Evolutionary conservation across 495 filamentous ascomycete genomes (phyloP).

Genomic region (Aspergillus carlsbadensis): DNA sequence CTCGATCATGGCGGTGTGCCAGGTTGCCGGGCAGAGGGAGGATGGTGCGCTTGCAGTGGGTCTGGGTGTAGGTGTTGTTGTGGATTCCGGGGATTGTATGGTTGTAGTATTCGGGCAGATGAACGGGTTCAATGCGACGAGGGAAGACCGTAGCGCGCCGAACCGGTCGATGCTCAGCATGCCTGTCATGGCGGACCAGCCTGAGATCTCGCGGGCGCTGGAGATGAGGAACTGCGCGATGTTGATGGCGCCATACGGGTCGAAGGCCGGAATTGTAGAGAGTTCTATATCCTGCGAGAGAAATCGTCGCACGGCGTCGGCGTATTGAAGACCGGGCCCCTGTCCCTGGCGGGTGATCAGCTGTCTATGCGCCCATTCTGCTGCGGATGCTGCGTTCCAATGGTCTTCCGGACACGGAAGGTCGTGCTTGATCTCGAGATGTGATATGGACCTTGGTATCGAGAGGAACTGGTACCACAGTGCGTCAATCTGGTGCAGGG

Average conservation of each 20-base stretch:
- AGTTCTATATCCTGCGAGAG: constrained; percentile 26
- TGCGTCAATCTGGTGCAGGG: constrained; percentile 39
- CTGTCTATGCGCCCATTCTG: constrained; percentile 35
- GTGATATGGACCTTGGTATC: constrained; percentile 34
- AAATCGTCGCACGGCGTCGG: constrained; percentile 34
- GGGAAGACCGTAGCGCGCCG: constrained; percentile 29
- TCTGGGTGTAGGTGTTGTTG: neutral
- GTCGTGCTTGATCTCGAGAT: constrained; percentile 40
- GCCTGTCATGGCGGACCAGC: constrained; percentile 41
- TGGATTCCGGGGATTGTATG: too few species aligned
- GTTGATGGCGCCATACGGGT: constrained; percentile 38
- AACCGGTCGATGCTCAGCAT: constrained; percentile 37
- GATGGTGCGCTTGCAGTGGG: neutral
- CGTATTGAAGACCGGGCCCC: constrained; percentile 26
- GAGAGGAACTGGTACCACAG: constrained; percentile 40
- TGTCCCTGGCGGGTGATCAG: constrained; percentile 17
- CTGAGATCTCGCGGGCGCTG: constrained; percentile 36
- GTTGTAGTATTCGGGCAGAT: constrained; percentile 22
- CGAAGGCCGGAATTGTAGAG: constrained; percentile 24
- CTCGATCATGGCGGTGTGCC: constrained; percentile 39
- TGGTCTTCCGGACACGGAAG: constrained; percentile 31
- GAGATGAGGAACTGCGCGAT: constrained; percentile 40
- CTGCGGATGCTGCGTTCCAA: constrained; percentile 29
- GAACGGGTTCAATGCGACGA: constrained; percentile 28
- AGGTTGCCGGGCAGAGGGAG: constrained; percentile 28